These are phyloP conservation scores for Boechera divaricarpa DNA, from an alignment of 345 rosid species.

Conservation along the genomic window DNA sequence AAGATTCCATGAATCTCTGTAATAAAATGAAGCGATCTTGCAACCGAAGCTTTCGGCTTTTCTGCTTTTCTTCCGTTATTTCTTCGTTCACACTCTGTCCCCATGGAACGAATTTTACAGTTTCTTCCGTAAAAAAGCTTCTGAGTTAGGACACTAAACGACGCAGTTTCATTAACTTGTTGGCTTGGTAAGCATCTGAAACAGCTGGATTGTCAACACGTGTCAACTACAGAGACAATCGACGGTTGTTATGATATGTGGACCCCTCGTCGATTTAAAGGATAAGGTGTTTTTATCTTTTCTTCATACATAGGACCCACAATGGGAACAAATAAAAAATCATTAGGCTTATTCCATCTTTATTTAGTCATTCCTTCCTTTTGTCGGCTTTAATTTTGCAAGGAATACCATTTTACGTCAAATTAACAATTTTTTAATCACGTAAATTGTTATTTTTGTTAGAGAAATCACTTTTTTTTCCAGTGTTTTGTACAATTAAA, in stretches of 20 bases:
- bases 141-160: conserved; percentile 23
- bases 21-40: conserved; percentile 30
- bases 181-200: conserved; percentile 38
- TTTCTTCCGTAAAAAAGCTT: conserved; percentile 10
- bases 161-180: conserved; percentile 38
- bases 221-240: background rate
- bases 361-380: conserved; percentile 25
- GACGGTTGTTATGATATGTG: conserved; percentile 22
- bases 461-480: background rate
- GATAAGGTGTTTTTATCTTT: conserved; percentile 35
- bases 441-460: background rate
- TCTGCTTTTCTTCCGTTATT: conserved; percentile 21
- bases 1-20: conserved; percentile 42
- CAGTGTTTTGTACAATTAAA: background rate
- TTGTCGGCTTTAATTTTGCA: conserved; percentile 22
- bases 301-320: background rate
- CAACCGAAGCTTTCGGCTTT: conserved; percentile 41
- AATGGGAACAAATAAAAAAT: conserved; percentile 11
- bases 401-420: background rate
- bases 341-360: conserved; percentile 39
- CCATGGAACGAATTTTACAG: conserved; percentile 37
- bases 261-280: conserved; percentile 22
- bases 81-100: conserved; percentile 42
- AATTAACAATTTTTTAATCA: background rate
- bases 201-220: conserved; percentile 35